phyloP scores from a whole-genome alignment of 805 yeast genomes.

The Lachancea cidri region DNA sequence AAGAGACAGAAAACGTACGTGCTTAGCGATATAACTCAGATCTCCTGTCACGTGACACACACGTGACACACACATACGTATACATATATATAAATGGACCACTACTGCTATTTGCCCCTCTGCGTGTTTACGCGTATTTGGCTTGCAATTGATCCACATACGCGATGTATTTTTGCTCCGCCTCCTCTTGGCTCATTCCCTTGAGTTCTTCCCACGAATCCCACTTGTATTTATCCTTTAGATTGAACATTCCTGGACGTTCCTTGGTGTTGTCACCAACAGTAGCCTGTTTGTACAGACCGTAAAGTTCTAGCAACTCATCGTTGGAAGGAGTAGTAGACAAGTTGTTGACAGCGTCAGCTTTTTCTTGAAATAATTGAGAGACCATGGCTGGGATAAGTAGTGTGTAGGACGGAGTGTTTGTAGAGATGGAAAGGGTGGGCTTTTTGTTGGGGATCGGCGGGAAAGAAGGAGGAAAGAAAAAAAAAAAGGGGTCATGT shows the following conservation, averaged over 20 bases:
- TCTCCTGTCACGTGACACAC: too few species aligned
- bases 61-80: too few species aligned
- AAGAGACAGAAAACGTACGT: neutral
- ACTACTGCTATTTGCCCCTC: neutral
- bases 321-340: conserved; percentile 78
- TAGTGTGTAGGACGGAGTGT: neutral
- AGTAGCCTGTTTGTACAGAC: conserved; percentile 94
- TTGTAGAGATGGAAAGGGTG: too few species aligned
- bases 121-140: conserved; percentile 33
- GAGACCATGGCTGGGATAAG: conserved; percentile 26
- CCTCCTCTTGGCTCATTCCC: conserved; percentile 85
- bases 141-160: conserved; percentile 60
- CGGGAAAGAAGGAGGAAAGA: neutral
- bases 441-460: too few species aligned
- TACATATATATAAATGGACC: too few species aligned
- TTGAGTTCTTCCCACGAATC: conserved; percentile 87
- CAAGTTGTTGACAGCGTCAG: conserved; percentile 71
- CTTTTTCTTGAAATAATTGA: conserved; percentile 42
- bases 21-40: too few species aligned
- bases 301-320: conserved; percentile 83
- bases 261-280: conserved; percentile 86
- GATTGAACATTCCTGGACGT: conserved; percentile 88
- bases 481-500: neutral
- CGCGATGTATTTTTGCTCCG: conserved; percentile 74
- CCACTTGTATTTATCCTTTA: conserved; percentile 97